Percentiles rank a stretch among this genome's conserved stretches.
These are phyloP conservation scores for Colletotrichum gigasporum DNA, from an alignment of 2,329 filamentous ascomycete genomes.

Conservation along the genomic window DNA sequence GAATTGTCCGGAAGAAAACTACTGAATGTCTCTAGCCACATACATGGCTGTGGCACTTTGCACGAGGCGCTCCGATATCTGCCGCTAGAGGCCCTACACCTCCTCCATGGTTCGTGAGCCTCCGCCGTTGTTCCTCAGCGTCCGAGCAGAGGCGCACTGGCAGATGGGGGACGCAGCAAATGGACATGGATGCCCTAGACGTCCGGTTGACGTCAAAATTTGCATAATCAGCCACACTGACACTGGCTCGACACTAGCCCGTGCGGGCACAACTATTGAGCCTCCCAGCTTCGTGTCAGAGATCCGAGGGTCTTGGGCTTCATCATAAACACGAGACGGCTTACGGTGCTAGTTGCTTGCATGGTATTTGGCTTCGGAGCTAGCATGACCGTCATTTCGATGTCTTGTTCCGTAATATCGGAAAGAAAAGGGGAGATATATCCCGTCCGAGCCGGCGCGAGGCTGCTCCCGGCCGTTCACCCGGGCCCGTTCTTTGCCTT, in stretches of 20 bases:
- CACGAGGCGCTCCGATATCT: slow-evolving; percentile 5
- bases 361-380: neutral
- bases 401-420: neutral
- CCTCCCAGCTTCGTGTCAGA: neutral
- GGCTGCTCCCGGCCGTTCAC: slow-evolving; percentile 18
- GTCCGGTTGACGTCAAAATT: slow-evolving; percentile 19
- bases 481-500: neutral
- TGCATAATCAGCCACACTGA: slow-evolving; percentile 1
- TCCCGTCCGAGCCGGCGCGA: slow-evolving; percentile 1
- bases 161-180: neutral
- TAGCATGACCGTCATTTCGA: neutral
- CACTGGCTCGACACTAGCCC: neutral
- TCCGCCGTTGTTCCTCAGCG: slow-evolving; percentile 7
- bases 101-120: neutral
- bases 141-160: neutral
- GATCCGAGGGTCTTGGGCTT: neutral
- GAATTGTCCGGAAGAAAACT: neutral
- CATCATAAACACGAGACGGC: neutral
- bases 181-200: neutral
- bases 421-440: neutral
- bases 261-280: slow-evolving; percentile 6
- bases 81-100: neutral
- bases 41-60: neutral
- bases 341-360: neutral
- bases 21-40: neutral